These are phyloP conservation scores for Petrea volubilis DNA, from an alignment of 257 asterid genomes.

Conservation along the genomic window DNA sequence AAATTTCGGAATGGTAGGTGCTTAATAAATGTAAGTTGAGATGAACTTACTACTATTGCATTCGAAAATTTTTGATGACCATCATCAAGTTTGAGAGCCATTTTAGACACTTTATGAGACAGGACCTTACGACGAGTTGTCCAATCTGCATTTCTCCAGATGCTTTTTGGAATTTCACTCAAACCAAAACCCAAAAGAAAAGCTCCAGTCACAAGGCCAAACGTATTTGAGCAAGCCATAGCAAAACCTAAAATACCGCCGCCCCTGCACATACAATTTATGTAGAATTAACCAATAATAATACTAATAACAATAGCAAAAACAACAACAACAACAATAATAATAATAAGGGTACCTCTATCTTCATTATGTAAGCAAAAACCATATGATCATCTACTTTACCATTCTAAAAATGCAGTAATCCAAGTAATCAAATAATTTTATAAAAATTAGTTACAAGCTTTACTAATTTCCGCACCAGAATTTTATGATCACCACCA, in stretches of 20 bases:
- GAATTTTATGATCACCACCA: not conserved
- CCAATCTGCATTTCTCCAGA: conserved; percentile 85
- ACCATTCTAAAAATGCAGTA: not conserved
- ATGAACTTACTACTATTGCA: conserved; percentile 69
- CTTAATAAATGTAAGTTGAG: conserved; percentile 2
- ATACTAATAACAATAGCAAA: too few species aligned
- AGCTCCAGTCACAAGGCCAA: conserved; percentile 86
- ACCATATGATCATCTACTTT: not conserved
- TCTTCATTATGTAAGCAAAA: not conserved
- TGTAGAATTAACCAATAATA: not conserved
- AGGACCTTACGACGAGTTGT: conserved; percentile 60
- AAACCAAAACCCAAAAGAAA: conserved; percentile 86
- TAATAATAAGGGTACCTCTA: not conserved
- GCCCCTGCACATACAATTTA: conserved; percentile 47
- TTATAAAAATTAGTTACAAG: not conserved
- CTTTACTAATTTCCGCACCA: not conserved
- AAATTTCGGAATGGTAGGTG: not conserved
- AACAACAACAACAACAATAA: not conserved
- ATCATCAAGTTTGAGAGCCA: conserved; percentile 79
- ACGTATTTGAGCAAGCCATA: conserved; percentile 88
- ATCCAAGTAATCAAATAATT: not conserved
- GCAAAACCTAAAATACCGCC: conserved; percentile 76
- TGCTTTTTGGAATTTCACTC: conserved; percentile 74
- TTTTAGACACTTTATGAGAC: conserved; percentile 72
- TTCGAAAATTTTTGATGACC: conserved; percentile 75